Base-by-base conservation (phyloP, 257 asterid species). In the Capsicum chinense region DNA sequence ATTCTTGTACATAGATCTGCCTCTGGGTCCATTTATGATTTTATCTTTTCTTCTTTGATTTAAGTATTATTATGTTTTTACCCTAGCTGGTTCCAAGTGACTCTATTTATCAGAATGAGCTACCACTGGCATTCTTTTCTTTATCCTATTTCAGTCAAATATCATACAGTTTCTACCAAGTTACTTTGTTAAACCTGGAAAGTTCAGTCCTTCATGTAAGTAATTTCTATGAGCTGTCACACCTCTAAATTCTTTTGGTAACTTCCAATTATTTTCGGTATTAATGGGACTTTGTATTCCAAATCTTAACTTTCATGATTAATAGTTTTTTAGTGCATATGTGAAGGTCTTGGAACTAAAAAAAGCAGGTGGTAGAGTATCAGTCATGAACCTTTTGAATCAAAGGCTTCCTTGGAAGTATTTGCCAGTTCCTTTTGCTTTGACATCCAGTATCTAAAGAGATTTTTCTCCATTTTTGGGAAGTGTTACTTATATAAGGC, bases 401-500 rank as follows among this genome's bases (percentile, higher is more conserved):
- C 64, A 15, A 54, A 78, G 50, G 26, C 15, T 78, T 50, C 42
- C 33, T 78, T 54, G 64, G 26, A 54, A 78, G 82, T 78, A 26
- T 56, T 54, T 54, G 33, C 33, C 33, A 0, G 66, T 15, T 78
- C 50, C 19, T 78, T 71, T 1, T 54, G 64, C 21, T 78, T 78
- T 14, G 50, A 78, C 21, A 78, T 58, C 15, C 82, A 54, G 66
- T 78, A 54, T 48, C 82, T 78, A 78, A 7, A 21, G 64, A 76
- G 21, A 76, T 52, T 21, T 54, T 52, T n/a, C 21, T 5, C 33
- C 33, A 50, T 63, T 83, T 50, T 70, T 21, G 82, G 85, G 84
- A 93, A 97, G 99, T 91, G 91, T 97, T 81, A 90, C 99, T 2
- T 97, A 97, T 88, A 89, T 97, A 92, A 93, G 99, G 88, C 90